Base-by-base conservation (phyloP, 1,284 basidiomycete species). In the Paramarasmius palmivorus region DNA sequence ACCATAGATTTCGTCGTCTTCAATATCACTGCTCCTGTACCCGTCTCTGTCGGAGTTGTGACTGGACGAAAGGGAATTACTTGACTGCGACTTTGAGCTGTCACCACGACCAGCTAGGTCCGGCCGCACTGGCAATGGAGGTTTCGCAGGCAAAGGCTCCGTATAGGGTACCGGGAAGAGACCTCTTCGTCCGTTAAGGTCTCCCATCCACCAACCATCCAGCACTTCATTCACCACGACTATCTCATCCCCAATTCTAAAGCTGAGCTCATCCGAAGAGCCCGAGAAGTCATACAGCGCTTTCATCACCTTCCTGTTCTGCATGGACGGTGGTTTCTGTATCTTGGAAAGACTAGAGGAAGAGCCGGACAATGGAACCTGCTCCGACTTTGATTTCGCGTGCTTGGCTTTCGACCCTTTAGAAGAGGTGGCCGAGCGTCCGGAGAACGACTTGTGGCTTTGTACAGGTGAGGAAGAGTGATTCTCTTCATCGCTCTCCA, bases 151-250 rank as follows among this genome's bases (percentile, higher is more conserved):
- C 50, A 77, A 63, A 23, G 77, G 71, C 60, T 90, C 86, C 3
- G 84, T 86, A 67, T 92, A 88, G 1, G 82, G 78, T 2, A 79
- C 78, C 0, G 92, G 92, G 77, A 94, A 93, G 38, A 93, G 64
- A 7, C 92, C 92, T 40, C 78, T 83, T 60, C 75, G 75, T 14
- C 88, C 89, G 48, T 74, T 71, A 25, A 85, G 65, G 66, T 90
- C 84, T 12, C 92, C 92, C 72, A 92, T 82, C 85, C 88, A 92
- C 92, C 92, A 95, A 52, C 84, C 90, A 54, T 89, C 87, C 34
- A 90, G 73, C 0, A 92, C 87, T 66, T 93, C 89, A 36, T 83
- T 83, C 22, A 90, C 63, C 17, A 93, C 85, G 17, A 78, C 67
- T 53, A 95, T 87, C 59, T 90, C 82, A 46, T 88, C 86, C 0